These are phyloP conservation scores for Zygnema circumcarinatum DNA, from an alignment of 139 green algal species.

Conservation along the genomic window DNA sequence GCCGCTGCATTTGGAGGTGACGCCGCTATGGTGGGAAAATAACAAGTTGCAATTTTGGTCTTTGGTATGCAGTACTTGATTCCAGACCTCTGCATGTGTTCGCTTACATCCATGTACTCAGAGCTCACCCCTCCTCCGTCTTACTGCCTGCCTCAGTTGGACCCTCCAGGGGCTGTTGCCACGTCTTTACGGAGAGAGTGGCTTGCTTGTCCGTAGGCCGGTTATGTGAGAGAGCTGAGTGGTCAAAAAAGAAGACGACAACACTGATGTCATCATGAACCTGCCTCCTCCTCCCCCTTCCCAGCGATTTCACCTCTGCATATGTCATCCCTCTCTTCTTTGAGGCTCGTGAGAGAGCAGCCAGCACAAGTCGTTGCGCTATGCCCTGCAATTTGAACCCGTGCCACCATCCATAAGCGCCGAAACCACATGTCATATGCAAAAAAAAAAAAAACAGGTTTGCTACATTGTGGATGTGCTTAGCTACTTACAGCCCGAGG, in stretches of 20 bases:
- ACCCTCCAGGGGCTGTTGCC: no score
- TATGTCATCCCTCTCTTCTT: constrained; percentile 23
- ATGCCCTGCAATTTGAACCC: constrained; percentile 33
- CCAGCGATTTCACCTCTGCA: constrained; percentile 15
- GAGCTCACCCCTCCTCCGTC: background rate
- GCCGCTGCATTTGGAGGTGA: no score
- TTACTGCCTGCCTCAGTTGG: background rate
- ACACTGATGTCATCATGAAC: constrained; percentile 49
- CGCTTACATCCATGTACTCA: background rate
- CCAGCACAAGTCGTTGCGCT: constrained; percentile 1
- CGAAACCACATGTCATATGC: no score
- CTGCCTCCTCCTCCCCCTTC: background rate
- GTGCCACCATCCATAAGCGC: no score
- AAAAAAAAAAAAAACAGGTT: background rate
- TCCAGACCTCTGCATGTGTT: background rate
- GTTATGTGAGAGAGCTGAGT: background rate
- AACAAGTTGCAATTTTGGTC: background rate
- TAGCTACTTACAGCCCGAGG: constrained; percentile 12
- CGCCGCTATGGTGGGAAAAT: no score
- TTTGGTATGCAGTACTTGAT: background rate
- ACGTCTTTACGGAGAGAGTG: no score
- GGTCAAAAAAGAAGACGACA: constrained; percentile 35
- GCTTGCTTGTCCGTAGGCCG: background rate
- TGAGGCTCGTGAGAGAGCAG: constrained; percentile 6
- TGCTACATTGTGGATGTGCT: background rate